Percentiles rank a stretch among this genome's conserved stretches.
These are phyloP conservation scores for Alternaria alternata DNA, from an alignment of 2,329 filamentous ascomycete species.

Conservation along the genomic window DNA sequence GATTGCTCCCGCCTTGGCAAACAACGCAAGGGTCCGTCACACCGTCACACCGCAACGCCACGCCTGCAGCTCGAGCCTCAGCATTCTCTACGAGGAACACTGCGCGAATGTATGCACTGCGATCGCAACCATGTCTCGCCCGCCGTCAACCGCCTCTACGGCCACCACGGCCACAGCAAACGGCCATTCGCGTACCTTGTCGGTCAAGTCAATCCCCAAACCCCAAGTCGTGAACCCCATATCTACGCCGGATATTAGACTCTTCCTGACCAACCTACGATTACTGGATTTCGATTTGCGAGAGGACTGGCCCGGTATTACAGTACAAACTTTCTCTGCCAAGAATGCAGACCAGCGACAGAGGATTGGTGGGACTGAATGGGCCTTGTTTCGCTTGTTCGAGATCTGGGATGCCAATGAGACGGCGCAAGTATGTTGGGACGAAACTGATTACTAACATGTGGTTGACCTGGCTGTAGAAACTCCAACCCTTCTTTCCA, in stretches of 20 bases:
- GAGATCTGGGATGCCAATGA: constrained; percentile 81
- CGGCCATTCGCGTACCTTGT: constrained; percentile 38
- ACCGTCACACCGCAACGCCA: constrained; percentile 24
- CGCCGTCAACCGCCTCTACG: constrained; percentile 35
- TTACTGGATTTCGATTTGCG: constrained; percentile 80
- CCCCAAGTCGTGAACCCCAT: constrained; percentile 29
- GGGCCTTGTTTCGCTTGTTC: constrained; percentile 89
- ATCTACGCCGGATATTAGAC: constrained; percentile 43
- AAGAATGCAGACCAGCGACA: constrained; percentile 81
- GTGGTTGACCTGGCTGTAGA: constrained; percentile 59
- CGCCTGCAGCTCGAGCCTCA: constrained; percentile 5
- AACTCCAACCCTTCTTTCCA: constrained; percentile 89
- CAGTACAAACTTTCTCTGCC: constrained; percentile 71
- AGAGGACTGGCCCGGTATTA: constrained; percentile 82
- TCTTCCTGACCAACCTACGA: constrained; percentile 84
- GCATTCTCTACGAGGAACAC: not conserved
- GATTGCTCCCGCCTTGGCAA: constrained; percentile 33
- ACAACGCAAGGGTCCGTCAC: constrained; percentile 21
- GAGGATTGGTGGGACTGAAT: constrained; percentile 84
- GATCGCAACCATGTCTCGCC: constrained; percentile 36
- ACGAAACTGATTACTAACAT: not conserved
- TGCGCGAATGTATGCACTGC: constrained; percentile 6
- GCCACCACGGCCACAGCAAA: constrained; percentile 26
- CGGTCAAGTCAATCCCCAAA: constrained; percentile 44
- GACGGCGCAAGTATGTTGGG: constrained; percentile 68